phyloP scores from a whole-genome alignment of 2,329 filamentous ascomycete species.

The Alternaria ventricosa region DNA sequence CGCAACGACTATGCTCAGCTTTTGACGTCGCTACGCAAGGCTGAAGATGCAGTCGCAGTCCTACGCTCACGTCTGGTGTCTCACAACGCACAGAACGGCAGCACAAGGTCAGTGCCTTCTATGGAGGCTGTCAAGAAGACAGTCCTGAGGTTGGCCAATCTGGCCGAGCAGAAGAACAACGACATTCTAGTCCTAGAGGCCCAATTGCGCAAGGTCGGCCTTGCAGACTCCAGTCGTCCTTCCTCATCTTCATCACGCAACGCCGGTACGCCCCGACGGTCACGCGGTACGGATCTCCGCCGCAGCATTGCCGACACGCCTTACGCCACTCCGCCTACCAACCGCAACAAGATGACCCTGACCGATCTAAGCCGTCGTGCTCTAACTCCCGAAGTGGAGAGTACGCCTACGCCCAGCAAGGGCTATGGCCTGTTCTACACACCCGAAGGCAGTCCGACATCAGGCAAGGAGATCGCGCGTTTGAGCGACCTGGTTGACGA shows the following conservation, averaged over 20 bases:
- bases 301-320: slow-evolving; percentile 34
- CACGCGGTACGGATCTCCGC: slow-evolving; percentile 20
- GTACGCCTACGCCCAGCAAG: slow-evolving; percentile 32
- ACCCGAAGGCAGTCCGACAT: slow-evolving; percentile 33
- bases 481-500: slow-evolving; percentile 51
- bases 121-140: slow-evolving; percentile 92
- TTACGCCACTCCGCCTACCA: slow-evolving; percentile 48
- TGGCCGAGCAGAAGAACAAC: slow-evolving; percentile 89
- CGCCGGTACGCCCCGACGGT: slow-evolving; percentile 24
- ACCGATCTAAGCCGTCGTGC: slow-evolving; percentile 37
- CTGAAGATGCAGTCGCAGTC: slow-evolving; percentile 80
- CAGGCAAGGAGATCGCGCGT: slow-evolving; percentile 38
- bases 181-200: slow-evolving; percentile 90
- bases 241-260: slow-evolving; percentile 30
- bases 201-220: slow-evolving; percentile 75
- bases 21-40: slow-evolving; percentile 74
- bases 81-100: slow-evolving; percentile 57
- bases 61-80: slow-evolving; percentile 79
- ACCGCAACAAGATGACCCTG: slow-evolving; percentile 41
- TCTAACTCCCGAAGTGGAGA: slow-evolving; percentile 39
- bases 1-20: slow-evolving; percentile 77
- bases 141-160: slow-evolving; percentile 87
- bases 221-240: slow-evolving; percentile 30
- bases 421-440: slow-evolving; percentile 47
- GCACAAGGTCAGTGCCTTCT: slow-evolving; percentile 67